Evolutionary conservation across 2,329 filamentous ascomycete species (phyloP).

Genomic region (Ophiostoma pallidulum): DNA sequence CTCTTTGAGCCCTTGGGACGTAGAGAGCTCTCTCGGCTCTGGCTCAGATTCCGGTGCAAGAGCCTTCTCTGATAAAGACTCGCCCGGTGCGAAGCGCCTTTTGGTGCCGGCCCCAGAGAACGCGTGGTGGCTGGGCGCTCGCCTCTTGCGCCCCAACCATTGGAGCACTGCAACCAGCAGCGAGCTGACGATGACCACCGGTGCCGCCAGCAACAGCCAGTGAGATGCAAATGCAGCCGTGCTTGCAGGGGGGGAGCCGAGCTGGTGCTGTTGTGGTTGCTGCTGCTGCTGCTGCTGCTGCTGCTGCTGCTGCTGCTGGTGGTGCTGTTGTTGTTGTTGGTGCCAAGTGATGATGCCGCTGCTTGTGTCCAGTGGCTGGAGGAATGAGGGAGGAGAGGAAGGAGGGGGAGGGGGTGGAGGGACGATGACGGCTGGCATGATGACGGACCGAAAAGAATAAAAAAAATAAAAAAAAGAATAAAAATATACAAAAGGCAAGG

Average conservation of each 20-base stretch:
- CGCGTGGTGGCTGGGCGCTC: too few relatives aligned
- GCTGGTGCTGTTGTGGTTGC: neutral
- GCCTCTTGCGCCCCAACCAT: neutral
- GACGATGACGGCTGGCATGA: neutral
- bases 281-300: neutral
- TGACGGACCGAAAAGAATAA: neutral
- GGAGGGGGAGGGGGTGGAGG: neutral
- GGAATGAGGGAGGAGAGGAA: neutral
- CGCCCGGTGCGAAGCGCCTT: too few relatives aligned
- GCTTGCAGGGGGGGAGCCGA: neutral
- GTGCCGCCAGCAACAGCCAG: slow-evolving; percentile 4
- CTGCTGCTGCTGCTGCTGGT: neutral
- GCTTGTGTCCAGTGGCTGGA: neutral
- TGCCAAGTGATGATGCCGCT: neutral
- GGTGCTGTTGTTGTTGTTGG: neutral
- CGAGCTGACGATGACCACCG: slow-evolving; percentile 4
- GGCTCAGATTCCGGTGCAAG: too few relatives aligned
- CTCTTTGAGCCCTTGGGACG: too few relatives aligned
- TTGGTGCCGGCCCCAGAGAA: too few relatives aligned
- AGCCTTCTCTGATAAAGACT: too few relatives aligned
- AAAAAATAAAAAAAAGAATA: too few relatives aligned
- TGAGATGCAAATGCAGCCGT: neutral
- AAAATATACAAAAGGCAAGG: too few relatives aligned
- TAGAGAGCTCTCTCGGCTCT: too few relatives aligned
- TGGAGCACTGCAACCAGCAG: neutral